Percentiles rank a stretch among this genome's conserved stretches.
phyloP scores from a whole-genome alignment of 2,329 filamentous ascomycete species.

The Ophiobolus disseminans region DNA sequence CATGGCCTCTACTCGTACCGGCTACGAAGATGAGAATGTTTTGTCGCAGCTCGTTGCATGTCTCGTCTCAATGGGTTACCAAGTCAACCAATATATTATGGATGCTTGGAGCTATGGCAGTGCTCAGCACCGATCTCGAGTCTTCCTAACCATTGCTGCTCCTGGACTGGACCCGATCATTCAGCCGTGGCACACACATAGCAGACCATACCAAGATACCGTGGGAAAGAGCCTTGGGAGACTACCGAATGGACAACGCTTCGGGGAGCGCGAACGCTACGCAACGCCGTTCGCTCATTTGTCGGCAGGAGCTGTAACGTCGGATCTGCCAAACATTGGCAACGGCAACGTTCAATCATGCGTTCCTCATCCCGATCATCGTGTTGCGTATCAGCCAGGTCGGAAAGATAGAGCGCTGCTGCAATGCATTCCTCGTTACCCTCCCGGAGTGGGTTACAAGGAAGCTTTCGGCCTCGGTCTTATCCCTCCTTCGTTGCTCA shows the following conservation, averaged over 20 bases:
- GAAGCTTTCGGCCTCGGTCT: constrained; percentile 48
- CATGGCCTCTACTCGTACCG: constrained; percentile 63
- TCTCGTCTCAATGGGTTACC: constrained; percentile 79
- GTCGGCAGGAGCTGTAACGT: constrained; percentile 61
- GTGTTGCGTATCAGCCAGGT: constrained; percentile 44
- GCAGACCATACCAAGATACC: constrained; percentile 56
- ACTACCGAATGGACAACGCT: constrained; percentile 52
- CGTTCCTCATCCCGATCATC: constrained; percentile 72
- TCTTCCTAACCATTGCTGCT: constrained; percentile 76
- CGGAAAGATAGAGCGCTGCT: constrained; percentile 56
- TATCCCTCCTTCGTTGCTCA: constrained; percentile 33
- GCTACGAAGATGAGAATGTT: constrained; percentile 64
- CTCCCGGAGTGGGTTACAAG: constrained; percentile 38
- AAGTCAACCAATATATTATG: constrained; percentile 70
- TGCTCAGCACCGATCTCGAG: constrained; percentile 68
- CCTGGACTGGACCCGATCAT: constrained; percentile 66
- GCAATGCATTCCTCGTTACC: constrained; percentile 65
- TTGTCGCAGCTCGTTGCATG: constrained; percentile 76
- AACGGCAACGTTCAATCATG: constrained; percentile 69
- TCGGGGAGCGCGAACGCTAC: constrained; percentile 60
- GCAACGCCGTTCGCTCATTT: constrained; percentile 68
- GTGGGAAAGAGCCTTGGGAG: constrained; percentile 59
- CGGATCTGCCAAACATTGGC: constrained; percentile 68
- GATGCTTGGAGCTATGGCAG: constrained; percentile 75
- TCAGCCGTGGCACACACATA: constrained; percentile 68